phyloP scores from a whole-genome alignment of 208 protist species.

The Novymonas esmeraldas region DNA sequence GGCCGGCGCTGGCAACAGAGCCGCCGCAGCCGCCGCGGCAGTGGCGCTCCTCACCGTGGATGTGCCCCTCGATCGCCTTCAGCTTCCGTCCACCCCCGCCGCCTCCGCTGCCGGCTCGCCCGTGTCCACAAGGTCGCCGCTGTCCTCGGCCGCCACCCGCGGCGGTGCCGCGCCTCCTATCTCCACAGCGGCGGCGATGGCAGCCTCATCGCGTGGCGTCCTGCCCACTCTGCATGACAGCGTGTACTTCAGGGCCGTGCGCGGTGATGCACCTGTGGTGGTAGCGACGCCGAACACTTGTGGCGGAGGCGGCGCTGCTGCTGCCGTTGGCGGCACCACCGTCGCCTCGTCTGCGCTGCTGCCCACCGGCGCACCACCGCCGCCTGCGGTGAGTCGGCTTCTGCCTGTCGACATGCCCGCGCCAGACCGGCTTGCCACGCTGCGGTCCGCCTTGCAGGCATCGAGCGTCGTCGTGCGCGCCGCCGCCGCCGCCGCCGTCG shows the following conservation, averaged over 20 bases:
- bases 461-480: conserved; percentile 14
- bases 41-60: conserved; percentile 9
- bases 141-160: no score
- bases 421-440: conserved; percentile 17
- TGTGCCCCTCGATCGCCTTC: conserved; percentile 22
- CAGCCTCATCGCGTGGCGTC: not conserved
- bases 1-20: not conserved
- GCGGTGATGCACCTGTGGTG: no score
- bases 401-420: not conserved
- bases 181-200: no score
- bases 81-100: not conserved
- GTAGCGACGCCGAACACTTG: no score
- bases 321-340: not conserved
- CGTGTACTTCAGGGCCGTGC: conserved; percentile 19
- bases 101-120: no score
- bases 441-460: conserved; percentile 22
- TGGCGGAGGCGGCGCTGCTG: not conserved
- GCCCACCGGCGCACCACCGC: not conserved
- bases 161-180: no score
- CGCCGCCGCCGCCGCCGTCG: not conserved
- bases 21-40: no score
- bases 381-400: conserved; percentile 3
- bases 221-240: conserved; percentile 15
- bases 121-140: not conserved
- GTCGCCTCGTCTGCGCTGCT: not conserved